Evolutionary conservation across 192 early-diverging fungal genomes (phyloP).

Genomic region (Radiomyces spectabilis): DNA sequence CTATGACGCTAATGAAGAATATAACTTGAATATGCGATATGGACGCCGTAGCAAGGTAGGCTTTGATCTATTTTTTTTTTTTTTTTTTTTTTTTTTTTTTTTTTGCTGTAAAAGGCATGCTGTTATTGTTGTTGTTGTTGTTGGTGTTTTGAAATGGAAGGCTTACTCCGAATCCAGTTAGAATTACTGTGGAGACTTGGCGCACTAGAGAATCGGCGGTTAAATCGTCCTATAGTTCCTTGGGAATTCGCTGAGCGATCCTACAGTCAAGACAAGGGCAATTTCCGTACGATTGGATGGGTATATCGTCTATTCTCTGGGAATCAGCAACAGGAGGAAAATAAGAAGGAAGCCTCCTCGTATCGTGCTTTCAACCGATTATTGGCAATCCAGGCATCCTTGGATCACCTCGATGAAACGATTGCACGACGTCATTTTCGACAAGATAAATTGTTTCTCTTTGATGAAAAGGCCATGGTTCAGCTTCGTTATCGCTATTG

Average conservation of each 20-base stretch:
- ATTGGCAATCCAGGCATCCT: conserved; percentile 48
- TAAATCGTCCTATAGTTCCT: conserved; percentile 41
- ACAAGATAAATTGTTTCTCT: conserved; percentile 37
- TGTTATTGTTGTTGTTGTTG: no score
- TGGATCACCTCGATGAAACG: conserved; percentile 50
- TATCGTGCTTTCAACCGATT: conserved; percentile 51
- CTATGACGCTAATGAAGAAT: conserved; percentile 47
- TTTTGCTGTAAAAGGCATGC: no score
- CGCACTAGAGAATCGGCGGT: conserved; percentile 35
- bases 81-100: no score
- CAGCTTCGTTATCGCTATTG: conserved; percentile 42
- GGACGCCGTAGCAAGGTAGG: conserved; percentile 55
- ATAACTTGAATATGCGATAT: conserved; percentile 52
- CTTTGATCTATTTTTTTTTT: no score
- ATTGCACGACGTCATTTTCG: conserved; percentile 42
- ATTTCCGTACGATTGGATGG: conserved; percentile 48
- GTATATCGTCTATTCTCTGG: conserved; percentile 56
- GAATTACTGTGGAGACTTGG: conserved; percentile 54
- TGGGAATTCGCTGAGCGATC: conserved; percentile 44
- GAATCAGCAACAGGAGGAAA: conserved; percentile 45
- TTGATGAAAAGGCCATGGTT: conserved; percentile 38
- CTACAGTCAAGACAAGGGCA: conserved; percentile 33
- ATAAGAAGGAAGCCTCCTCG: conserved; percentile 42
- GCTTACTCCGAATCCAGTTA: no score
- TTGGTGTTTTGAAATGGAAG: no score